Evolutionary conservation across 1,284 basidiomycete species (phyloP).

Genomic region (Cutaneotrichosporon sp.): DNA sequence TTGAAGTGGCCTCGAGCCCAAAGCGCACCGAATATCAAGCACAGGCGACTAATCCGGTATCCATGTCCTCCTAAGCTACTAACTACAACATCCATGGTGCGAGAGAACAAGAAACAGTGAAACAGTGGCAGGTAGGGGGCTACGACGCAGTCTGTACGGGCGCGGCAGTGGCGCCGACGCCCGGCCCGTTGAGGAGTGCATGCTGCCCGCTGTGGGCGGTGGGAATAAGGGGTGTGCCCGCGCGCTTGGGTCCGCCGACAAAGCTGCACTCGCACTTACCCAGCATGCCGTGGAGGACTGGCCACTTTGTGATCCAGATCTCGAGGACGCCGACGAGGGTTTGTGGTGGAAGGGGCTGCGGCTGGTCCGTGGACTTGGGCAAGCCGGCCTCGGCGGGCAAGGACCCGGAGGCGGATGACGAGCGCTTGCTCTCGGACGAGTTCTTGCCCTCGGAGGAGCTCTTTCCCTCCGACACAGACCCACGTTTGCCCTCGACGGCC

Average conservation of each 20-base stretch:
- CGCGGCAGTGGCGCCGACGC: neutral
- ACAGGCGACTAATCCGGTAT: no score
- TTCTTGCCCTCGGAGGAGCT: no score
- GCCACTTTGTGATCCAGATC: constrained; percentile 28
- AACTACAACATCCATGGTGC: no score
- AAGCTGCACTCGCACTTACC: neutral
- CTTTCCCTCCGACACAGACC: no score
- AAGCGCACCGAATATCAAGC: no score
- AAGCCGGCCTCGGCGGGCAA: neutral
- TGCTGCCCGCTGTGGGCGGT: neutral
- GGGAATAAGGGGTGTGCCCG: neutral
- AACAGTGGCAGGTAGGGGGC: no score
- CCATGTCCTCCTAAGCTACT: no score
- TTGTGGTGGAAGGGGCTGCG: neutral
- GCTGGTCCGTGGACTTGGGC: neutral
- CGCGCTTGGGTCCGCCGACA: no score
- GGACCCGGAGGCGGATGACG: no score
- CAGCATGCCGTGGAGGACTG: neutral
- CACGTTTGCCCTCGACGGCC: no score
- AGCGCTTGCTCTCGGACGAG: no score
- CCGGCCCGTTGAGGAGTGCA: neutral
- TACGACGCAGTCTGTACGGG: neutral
- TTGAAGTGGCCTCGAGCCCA: neutral
- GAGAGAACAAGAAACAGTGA: no score
- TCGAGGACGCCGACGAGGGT: constrained; percentile 34